These are phyloP conservation scores for Paragyromitra xinjiangensis DNA, from an alignment of 495 filamentous ascomycete genomes.

Conservation along the genomic window DNA sequence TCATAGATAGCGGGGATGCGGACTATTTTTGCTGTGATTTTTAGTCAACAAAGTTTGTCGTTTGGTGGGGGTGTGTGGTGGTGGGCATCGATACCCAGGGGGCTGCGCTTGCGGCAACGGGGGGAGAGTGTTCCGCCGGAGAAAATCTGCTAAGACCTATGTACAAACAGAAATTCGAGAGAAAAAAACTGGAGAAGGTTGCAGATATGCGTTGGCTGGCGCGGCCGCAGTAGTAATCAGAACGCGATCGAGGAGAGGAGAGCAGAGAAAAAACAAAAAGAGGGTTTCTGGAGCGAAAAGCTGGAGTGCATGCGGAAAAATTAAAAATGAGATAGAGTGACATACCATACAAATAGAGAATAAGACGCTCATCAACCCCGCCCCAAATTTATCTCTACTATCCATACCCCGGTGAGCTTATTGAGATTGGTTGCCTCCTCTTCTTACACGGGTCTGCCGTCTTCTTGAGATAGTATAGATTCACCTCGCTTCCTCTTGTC, in stretches of 20 bases:
- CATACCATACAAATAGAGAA: conserved; percentile 21
- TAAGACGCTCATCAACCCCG: conserved; percentile 40
- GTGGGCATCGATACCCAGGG: background rate
- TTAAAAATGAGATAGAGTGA: conserved; percentile 40
- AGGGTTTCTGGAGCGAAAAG: conserved; percentile 43
- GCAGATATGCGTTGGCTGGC: conserved; percentile 18
- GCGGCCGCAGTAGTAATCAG: conserved; percentile 10
- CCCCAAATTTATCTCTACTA: conserved; percentile 24
- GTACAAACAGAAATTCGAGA: conserved; percentile 29
- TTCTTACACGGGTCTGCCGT: conserved; percentile 41
- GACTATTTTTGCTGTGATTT: conserved; percentile 26
- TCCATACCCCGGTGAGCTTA: conserved; percentile 26
- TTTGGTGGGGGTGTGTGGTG: conserved; percentile 29
- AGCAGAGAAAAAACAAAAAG: conserved; percentile 48
- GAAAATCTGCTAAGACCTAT: conserved; percentile 20
- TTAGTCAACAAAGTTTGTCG: conserved; percentile 52
- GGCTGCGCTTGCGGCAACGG: conserved; percentile 14
- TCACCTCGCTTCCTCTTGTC: conserved; percentile 55
- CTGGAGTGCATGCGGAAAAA: conserved; percentile 43
- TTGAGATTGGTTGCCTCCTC: conserved; percentile 34
- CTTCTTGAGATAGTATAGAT: conserved; percentile 54
- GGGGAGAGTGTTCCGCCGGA: conserved; percentile 30
- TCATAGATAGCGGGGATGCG: conserved; percentile 43
- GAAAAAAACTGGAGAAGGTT: conserved; percentile 13
- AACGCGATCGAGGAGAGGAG: conserved; percentile 37